These are phyloP conservation scores for Arthrobotrys musiformis DNA, from an alignment of 2,329 filamentous ascomycete species.

Conservation along the genomic window DNA sequence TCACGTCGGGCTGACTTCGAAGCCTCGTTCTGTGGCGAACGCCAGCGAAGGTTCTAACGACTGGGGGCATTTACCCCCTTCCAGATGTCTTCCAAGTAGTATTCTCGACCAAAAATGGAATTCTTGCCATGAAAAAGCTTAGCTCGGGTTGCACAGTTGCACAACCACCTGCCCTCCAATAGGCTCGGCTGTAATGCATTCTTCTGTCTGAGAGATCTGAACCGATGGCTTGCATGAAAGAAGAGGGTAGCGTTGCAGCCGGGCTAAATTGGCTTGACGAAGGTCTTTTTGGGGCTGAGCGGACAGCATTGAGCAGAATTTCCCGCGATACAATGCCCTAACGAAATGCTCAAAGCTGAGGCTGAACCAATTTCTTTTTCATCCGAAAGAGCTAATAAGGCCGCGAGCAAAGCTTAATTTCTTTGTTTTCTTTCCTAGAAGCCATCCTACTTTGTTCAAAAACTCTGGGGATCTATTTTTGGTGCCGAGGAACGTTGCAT, in stretches of 20 bases:
- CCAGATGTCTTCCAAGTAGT: not conserved
- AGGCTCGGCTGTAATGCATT: constrained; percentile 1
- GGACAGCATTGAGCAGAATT: not conserved
- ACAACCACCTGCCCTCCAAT: not conserved
- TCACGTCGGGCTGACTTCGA: not conserved
- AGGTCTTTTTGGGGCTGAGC: not conserved
- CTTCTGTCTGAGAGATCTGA: not conserved
- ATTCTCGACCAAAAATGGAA: not conserved
- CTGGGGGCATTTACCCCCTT: not conserved
- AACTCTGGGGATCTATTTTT: not conserved
- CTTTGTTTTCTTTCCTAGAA: not conserved
- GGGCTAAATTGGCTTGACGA: not conserved
- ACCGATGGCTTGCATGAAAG: not conserved
- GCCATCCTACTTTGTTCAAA: not conserved
- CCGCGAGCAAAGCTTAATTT: not conserved
- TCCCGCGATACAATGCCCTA: too few species aligned
- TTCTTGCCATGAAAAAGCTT: constrained; percentile 7
- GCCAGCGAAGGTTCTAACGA: not conserved
- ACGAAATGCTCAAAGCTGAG: too few species aligned
- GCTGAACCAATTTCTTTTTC: not conserved
- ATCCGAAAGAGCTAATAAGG: too few species aligned
- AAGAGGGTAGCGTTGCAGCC: not conserved
- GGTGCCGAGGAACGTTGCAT: not conserved
- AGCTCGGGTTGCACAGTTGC: not conserved
- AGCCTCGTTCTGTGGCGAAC: not conserved